These are phyloP conservation scores for Pinus tabuliformis DNA, from an alignment of 75 land plant species.

Conservation along the genomic window DNA sequence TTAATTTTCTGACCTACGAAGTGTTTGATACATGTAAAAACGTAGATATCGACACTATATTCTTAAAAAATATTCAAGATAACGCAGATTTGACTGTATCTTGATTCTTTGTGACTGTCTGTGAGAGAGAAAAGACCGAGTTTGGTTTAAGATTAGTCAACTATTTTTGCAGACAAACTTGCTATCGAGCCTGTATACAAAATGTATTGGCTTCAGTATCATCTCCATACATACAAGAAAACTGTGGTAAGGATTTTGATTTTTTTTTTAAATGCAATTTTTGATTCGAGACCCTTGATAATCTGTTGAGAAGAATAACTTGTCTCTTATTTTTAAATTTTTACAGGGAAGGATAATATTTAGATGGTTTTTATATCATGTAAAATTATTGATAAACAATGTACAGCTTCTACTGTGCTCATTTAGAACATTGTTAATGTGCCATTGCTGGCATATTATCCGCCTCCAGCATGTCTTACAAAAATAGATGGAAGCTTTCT, in stretches of 20 bases:
- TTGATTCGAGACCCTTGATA: background rate
- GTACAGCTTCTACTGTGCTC: background rate
- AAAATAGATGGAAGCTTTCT: background rate
- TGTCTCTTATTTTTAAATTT: background rate
- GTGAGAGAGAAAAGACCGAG: background rate
- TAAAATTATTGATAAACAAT: background rate
- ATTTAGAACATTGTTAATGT: background rate
- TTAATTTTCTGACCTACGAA: background rate
- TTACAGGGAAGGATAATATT: background rate
- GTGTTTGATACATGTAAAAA: background rate
- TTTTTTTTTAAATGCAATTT: background rate
- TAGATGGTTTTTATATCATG: background rate
- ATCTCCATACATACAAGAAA: slow-evolving; percentile 87
- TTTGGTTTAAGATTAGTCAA: background rate
- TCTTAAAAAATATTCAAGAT: background rate
- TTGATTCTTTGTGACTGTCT: background rate
- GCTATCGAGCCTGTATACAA: slow-evolving; percentile 81
- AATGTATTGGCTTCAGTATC: slow-evolving; percentile 93
- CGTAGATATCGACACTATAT: too few relatives aligned
- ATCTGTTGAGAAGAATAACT: background rate
- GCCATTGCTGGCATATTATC: background rate
- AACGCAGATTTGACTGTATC: background rate
- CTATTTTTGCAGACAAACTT: slow-evolving; percentile 54
- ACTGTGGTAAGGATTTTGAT: slow-evolving; percentile 35
- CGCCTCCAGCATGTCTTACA: background rate